Evolutionary conservation across 2,329 filamentous ascomycete species (phyloP).

Genomic region (Diaporthe australafricana): DNA sequence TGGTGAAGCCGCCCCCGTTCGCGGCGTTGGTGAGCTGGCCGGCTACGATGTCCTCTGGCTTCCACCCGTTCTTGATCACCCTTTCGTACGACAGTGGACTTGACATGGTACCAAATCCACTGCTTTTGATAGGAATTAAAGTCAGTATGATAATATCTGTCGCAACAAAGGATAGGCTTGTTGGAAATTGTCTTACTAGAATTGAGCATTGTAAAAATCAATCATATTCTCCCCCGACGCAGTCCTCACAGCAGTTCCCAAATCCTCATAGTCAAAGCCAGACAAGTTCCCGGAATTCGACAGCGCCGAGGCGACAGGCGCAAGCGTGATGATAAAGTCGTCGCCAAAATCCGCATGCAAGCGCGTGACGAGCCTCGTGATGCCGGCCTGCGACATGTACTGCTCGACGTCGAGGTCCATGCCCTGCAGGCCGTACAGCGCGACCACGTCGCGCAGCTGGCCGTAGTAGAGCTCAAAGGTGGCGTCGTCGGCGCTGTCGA

Average conservation of each 20-base stretch:
- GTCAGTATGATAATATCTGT: neutral
- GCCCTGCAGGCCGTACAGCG: slow-evolving; percentile 72
- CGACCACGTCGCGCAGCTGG: slow-evolving; percentile 75
- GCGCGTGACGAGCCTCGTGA: slow-evolving; percentile 75
- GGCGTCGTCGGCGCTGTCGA: slow-evolving; percentile 63
- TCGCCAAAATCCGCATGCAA: slow-evolving; percentile 76
- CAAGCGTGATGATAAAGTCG: slow-evolving; percentile 81
- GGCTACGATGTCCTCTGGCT: slow-evolving; percentile 78
- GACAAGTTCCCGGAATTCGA: slow-evolving; percentile 72
- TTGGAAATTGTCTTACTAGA: neutral
- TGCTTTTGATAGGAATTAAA: slow-evolving; percentile 64
- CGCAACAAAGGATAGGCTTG: no score
- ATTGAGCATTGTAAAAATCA: slow-evolving; percentile 87
- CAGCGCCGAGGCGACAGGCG: slow-evolving; percentile 82
- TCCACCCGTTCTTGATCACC: slow-evolving; percentile 74
- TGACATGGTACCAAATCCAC: slow-evolving; percentile 78
- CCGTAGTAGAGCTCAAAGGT: slow-evolving; percentile 80
- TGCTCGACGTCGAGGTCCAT: slow-evolving; percentile 87
- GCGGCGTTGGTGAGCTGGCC: slow-evolving; percentile 83
- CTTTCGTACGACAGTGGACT: slow-evolving; percentile 61
- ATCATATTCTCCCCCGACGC: slow-evolving; percentile 60
- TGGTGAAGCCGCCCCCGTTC: slow-evolving; percentile 72
- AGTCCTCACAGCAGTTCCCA: slow-evolving; percentile 74
- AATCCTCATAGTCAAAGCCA: slow-evolving; percentile 82
- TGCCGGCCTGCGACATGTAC: slow-evolving; percentile 73